Percentiles rank a stretch among this genome's conserved stretches.
Evolutionary conservation across 345 rosid species (phyloP).

Genomic region (Hevea brasiliensis): DNA sequence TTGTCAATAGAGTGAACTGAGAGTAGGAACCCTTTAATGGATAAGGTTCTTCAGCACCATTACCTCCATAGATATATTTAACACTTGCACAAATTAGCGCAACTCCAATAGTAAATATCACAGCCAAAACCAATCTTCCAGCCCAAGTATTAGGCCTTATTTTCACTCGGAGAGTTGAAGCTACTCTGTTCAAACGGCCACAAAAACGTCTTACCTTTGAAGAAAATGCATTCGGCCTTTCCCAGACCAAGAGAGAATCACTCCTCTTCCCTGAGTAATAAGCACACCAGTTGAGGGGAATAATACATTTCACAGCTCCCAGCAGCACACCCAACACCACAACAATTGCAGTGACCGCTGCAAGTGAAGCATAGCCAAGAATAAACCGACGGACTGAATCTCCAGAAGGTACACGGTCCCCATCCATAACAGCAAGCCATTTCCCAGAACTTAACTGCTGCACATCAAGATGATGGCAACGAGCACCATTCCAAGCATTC

Average conservation of each 20-base stretch:
- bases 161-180: constrained; percentile 55
- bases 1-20: constrained; percentile 82
- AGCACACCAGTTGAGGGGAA: constrained; percentile 82
- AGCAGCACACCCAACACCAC: constrained; percentile 60
- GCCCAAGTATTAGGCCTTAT: constrained; percentile 48
- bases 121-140: constrained; percentile 54
- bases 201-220: constrained; percentile 65
- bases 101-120: constrained; percentile 50
- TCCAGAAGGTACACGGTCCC: constrained; percentile 86
- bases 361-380: constrained; percentile 70
- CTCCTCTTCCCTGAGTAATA: constrained; percentile 62
- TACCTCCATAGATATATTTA: constrained; percentile 71
- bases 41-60: constrained; percentile 73
- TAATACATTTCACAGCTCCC: constrained; percentile 75
- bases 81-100: constrained; percentile 55
- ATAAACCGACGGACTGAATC: constrained; percentile 49
- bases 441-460: constrained; percentile 74
- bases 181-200: constrained; percentile 67
- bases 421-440: constrained; percentile 83
- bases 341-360: constrained; percentile 49
- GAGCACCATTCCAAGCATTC: constrained; percentile 84
- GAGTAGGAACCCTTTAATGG: constrained; percentile 65
- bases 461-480: constrained; percentile 82
- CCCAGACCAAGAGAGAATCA: constrained; percentile 50
- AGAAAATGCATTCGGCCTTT: constrained; percentile 49